Percentiles rank a stretch among this genome's conserved stretches.
Evolutionary conservation across 2,329 filamentous ascomycete genomes (phyloP).

Genomic region (Fusarium chaquense): DNA sequence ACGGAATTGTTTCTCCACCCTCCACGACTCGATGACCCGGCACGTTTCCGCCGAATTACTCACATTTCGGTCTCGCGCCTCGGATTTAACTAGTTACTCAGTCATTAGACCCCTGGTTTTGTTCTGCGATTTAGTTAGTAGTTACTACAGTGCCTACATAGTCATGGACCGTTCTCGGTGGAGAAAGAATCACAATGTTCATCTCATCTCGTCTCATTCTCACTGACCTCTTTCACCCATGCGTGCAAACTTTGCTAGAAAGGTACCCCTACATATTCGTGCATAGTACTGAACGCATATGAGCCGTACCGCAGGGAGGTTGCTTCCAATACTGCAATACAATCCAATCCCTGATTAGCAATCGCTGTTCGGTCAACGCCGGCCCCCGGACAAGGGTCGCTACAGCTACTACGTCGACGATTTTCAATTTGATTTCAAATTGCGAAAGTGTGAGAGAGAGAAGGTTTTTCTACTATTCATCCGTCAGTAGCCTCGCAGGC

Average conservation of each 20-base stretch:
- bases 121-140: not conserved
- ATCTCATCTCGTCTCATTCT: constrained; percentile 2
- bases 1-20: constrained; percentile 38
- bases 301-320: not conserved
- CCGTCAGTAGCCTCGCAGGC: not conserved
- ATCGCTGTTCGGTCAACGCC: constrained; percentile 37
- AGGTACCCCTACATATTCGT: not conserved
- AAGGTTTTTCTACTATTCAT: not conserved
- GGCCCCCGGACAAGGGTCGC: constrained; percentile 32
- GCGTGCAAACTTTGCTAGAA: constrained; percentile 3
- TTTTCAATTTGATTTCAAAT: not conserved
- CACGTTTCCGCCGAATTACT: constrained; percentile 32
- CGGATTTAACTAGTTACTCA: constrained; percentile 15
- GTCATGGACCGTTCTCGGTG: constrained; percentile 37
- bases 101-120: not conserved
- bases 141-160: not conserved
- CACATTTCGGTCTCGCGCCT: constrained; percentile 26
- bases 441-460: not conserved
- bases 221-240: not conserved
- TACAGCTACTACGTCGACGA: constrained; percentile 28
- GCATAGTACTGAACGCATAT: constrained; percentile 4
- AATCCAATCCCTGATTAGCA: constrained; percentile 30
- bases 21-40: constrained; percentile 13
- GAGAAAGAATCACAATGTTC: constrained; percentile 9
- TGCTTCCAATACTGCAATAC: constrained; percentile 1